A percentile compares a stretch with the other conserved stretches of the same genome.
Conservation (phyloP, 163 green algal species). For the Scenedesmus sp. region DNA sequence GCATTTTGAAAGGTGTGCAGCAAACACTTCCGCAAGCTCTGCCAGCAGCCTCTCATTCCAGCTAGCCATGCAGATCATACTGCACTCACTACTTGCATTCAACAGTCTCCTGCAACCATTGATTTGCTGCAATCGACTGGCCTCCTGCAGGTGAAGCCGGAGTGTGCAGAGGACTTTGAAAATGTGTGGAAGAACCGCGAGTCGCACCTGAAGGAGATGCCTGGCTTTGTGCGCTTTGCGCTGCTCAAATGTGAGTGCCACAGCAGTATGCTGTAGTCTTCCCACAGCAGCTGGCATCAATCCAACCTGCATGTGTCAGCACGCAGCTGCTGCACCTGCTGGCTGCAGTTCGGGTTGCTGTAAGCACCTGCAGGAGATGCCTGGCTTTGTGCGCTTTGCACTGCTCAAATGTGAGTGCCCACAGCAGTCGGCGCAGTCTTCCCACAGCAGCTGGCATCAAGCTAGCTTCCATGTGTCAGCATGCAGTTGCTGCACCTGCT, state of each 20-base stretch:
- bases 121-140: too few species aligned
- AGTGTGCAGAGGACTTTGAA: constrained; percentile 40
- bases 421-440: background rate
- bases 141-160: constrained; percentile 32
- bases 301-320: too few species aligned
- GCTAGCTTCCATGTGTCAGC: too few species aligned
- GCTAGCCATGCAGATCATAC: too few species aligned
- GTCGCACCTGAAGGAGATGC: constrained; percentile 57
- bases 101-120: too few species aligned
- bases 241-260: constrained; percentile 52
- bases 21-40: background rate
- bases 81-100: too few species aligned
- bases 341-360: too few species aligned
- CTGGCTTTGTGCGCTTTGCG: constrained; percentile 60
- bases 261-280: background rate
- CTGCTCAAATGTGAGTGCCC: constrained; percentile 53
- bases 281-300: too few species aligned
- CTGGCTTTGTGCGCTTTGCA: constrained; percentile 57
- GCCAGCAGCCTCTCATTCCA: too few species aligned
- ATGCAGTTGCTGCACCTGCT: too few species aligned
- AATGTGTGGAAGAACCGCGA: constrained; percentile 53
- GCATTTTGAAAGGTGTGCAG: background rate
- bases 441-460: too few species aligned
- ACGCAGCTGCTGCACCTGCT: too few species aligned
- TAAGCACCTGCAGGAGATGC: constrained; percentile 54